Conservation (phyloP, 345 rosid genomes). For the Salix exigua region DNA sequence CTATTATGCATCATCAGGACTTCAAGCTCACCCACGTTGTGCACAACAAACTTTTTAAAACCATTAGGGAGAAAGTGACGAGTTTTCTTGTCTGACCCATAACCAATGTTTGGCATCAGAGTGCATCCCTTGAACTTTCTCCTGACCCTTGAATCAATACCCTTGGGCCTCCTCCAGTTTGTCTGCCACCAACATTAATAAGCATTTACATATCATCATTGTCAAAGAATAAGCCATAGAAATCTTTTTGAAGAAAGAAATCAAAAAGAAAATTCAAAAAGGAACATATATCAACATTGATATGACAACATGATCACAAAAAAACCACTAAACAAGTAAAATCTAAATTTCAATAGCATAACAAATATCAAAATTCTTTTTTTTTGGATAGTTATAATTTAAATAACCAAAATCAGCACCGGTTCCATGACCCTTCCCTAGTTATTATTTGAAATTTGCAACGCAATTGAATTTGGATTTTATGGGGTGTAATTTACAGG, state of each 20-base stretch:
- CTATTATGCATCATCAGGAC: slow-evolving; percentile 75
- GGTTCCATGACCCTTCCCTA: too few relatives aligned
- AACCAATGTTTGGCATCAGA: slow-evolving; percentile 68
- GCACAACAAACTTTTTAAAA: slow-evolving; percentile 61
- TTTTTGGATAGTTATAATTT: too few relatives aligned
- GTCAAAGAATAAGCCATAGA: neutral
- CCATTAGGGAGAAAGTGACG: slow-evolving; percentile 72
- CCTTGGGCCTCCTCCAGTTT: slow-evolving; percentile 67
- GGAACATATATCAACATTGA: neutral
- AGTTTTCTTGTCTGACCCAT: slow-evolving; percentile 61
- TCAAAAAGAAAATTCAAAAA: neutral
- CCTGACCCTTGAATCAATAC: slow-evolving; percentile 73
- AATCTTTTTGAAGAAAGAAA: neutral
- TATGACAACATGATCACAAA: neutral
- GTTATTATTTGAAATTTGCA: too few relatives aligned
- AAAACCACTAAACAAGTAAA: neutral
- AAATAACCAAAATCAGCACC: too few relatives aligned
- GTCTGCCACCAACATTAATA: slow-evolving; percentile 15
- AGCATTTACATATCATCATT: too few relatives aligned
- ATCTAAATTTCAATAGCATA: neutral
- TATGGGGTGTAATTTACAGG: too few relatives aligned
- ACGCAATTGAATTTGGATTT: too few relatives aligned
- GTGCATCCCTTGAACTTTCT: slow-evolving; percentile 69
- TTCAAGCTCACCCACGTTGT: slow-evolving; percentile 52
- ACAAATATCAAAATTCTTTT: too few relatives aligned